Conservation (phyloP, 768 basidiomycete genomes). For the Paxillus involutus region DNA sequence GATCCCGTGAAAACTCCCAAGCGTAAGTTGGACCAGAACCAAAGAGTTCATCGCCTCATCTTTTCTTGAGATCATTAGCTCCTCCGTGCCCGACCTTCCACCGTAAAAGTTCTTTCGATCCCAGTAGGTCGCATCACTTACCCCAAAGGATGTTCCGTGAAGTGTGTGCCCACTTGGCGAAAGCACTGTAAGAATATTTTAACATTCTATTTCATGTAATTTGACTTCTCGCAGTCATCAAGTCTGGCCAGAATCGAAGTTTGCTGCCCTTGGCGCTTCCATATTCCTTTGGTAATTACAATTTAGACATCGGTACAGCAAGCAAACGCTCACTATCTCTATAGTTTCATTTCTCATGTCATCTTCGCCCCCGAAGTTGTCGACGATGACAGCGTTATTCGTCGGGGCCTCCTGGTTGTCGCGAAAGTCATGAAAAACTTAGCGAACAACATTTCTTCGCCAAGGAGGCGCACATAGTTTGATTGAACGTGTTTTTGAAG, state of each 20-base stretch:
- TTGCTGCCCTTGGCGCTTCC: slow-evolving; percentile 84
- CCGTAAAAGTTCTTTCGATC: slow-evolving; percentile 49
- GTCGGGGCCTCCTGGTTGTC: slow-evolving; percentile 80
- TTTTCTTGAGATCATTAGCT: slow-evolving; percentile 72
- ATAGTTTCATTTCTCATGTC: slow-evolving; percentile 87
- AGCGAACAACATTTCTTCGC: slow-evolving; percentile 93
- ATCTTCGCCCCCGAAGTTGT: slow-evolving; percentile 84
- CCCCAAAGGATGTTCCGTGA: slow-evolving; percentile 76
- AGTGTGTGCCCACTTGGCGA: slow-evolving; percentile 79
- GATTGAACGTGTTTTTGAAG: slow-evolving; percentile 72
- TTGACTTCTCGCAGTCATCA: slow-evolving; percentile 43
- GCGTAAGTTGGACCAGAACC: slow-evolving; percentile 66
- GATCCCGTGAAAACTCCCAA: slow-evolving; percentile 63
- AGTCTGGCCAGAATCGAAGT: slow-evolving; percentile 79
- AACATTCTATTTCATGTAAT: slow-evolving; percentile 3
- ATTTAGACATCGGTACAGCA: background rate
- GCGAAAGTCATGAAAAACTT: slow-evolving; percentile 92
- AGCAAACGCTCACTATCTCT: background rate
- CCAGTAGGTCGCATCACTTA: background rate
- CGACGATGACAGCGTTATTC: slow-evolving; percentile 65
- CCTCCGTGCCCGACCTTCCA: slow-evolving; percentile 70
- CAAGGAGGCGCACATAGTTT: slow-evolving; percentile 84
- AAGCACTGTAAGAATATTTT: slow-evolving; percentile 60
- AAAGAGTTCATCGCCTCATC: slow-evolving; percentile 68
- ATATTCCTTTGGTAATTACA: slow-evolving; percentile 75